phyloP scores from a whole-genome alignment of 2,329 filamentous ascomycete genomes.

The Sarocladium kiliense region DNA sequence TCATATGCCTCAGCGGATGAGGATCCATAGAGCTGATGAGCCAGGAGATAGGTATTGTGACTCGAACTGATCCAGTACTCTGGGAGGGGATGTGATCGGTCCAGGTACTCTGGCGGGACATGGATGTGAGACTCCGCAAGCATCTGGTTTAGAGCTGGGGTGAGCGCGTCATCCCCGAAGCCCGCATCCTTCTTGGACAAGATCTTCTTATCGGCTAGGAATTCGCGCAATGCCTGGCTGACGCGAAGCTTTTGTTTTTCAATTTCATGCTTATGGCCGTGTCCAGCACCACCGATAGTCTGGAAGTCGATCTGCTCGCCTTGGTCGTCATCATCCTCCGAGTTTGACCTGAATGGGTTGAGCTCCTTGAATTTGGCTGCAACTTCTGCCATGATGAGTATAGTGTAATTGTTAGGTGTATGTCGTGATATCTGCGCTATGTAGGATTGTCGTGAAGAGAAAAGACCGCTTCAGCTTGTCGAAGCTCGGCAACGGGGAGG shows the following conservation, averaged over 20 bases:
- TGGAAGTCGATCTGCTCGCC: conserved; percentile 26
- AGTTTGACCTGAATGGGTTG: conserved; percentile 23
- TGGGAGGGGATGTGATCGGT: conserved; percentile 55
- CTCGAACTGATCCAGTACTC: conserved; percentile 70
- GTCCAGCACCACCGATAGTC: conserved; percentile 56
- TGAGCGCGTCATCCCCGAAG: conserved; percentile 37
- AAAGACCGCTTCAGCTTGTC: not conserved
- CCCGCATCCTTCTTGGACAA: conserved; percentile 43
- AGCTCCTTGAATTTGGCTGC: conserved; percentile 22
- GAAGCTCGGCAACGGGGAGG: not conserved
- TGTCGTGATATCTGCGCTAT: not conserved
- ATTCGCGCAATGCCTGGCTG: conserved; percentile 51
- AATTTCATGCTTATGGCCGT: conserved; percentile 35
- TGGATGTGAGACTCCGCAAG: conserved; percentile 52
- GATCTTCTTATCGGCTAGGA: conserved; percentile 47
- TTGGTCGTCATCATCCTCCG: conserved; percentile 26
- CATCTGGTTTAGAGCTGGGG: conserved; percentile 41
- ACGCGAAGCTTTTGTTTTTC: conserved; percentile 51
- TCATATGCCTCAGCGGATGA: conserved; percentile 61
- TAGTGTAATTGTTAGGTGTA: not conserved
- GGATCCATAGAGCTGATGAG: conserved; percentile 62
- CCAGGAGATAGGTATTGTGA: conserved; percentile 68
- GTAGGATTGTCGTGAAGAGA: not conserved
- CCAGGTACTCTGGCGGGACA: conserved; percentile 49
- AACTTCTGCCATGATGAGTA: conserved; percentile 20